Base-by-base conservation (phyloP, 148 eudicot species). In the Suaeda aralocaspica region DNA sequence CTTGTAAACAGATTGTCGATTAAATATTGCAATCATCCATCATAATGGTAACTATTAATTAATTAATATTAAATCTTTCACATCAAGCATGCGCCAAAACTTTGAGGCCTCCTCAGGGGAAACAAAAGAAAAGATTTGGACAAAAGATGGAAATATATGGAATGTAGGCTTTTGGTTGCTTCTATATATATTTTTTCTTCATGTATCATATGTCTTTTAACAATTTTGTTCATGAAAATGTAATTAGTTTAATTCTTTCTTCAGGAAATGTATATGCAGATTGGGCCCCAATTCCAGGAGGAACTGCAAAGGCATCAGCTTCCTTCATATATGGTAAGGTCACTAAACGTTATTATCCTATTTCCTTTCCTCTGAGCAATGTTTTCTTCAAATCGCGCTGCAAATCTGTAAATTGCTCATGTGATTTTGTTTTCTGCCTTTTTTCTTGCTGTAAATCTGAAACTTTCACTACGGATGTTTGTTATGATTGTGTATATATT, bases 241-340 rank as follows among this genome's bases (percentile, higher is more conserved):
- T 52, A 8, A 30, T 21, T 6, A 39, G 33, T 14, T 50, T 19
- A 5, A 11, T 46, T 82, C 56, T 53, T 49, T 74, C 56, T 34
- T 51, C 89, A 94, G 99, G 97, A 91, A 85, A 94, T 94, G 97
- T 91, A 94, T 73, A 72, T 83, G 46, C 93, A 94, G 71, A 88
- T 80, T 79, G 99, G 99, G 76, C 83, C 92, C 39, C 99, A 91
- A 71, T 91, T 94, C 64, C 91, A 79, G 66, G 99, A 94, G 52
- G 99, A 94, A 74, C 89, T 94, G 67, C 89, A 84, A 70, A 86
- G 97, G 31, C 85, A 94, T 72, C 86, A 89, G 67, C 88, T 94
- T 77, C 96, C 99, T 3, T 73, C 86, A 6, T 76, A 92, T 74
- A 78, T 91, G 97, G 99, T 91, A 74, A 75, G 52, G 69, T 8